These are phyloP conservation scores for Talaromyces sp. DNA, from an alignment of 2,329 filamentous ascomycete species.

Conservation along the genomic window DNA sequence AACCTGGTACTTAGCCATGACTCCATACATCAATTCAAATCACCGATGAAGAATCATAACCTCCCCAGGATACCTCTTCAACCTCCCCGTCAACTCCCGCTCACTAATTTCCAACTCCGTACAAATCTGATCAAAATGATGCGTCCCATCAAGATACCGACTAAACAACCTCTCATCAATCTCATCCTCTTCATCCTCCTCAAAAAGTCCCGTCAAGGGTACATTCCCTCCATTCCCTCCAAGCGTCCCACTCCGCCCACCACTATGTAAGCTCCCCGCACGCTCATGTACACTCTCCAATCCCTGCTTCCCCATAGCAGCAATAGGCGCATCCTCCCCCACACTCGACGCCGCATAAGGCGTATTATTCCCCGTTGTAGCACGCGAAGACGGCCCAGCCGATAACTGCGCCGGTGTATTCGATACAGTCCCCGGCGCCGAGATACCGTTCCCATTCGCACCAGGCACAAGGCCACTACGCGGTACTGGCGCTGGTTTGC, in stretches of 20 bases:
- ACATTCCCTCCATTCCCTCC: constrained; percentile 11
- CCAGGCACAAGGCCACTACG: constrained; percentile 23
- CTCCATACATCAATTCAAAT: constrained; percentile 7
- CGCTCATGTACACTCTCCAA: constrained; percentile 24
- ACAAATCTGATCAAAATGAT: constrained; percentile 55
- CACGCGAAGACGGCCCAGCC: constrained; percentile 32
- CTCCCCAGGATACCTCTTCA: constrained; percentile 48
- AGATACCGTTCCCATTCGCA: background rate
- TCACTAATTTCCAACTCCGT: constrained; percentile 54
- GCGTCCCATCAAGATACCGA: constrained; percentile 51
- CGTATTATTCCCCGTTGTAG: constrained; percentile 35
- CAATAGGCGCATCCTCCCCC: constrained; percentile 21
- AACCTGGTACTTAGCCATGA: background rate
- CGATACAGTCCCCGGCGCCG: background rate
- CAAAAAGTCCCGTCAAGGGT: constrained; percentile 21
- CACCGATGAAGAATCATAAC: constrained; percentile 52
- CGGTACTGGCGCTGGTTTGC: constrained; percentile 31
- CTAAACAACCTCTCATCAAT: constrained; percentile 42
- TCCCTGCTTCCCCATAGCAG: constrained; percentile 11
- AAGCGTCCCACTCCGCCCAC: constrained; percentile 21
- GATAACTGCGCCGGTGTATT: constrained; percentile 12
- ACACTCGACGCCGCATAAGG: constrained; percentile 30
- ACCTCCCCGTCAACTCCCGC: constrained; percentile 45
- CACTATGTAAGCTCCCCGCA: constrained; percentile 31
- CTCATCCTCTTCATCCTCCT: constrained; percentile 37